phyloP scores from a whole-genome alignment of 2,329 filamentous ascomycete species.

The Aureobasidium pullulans region DNA sequence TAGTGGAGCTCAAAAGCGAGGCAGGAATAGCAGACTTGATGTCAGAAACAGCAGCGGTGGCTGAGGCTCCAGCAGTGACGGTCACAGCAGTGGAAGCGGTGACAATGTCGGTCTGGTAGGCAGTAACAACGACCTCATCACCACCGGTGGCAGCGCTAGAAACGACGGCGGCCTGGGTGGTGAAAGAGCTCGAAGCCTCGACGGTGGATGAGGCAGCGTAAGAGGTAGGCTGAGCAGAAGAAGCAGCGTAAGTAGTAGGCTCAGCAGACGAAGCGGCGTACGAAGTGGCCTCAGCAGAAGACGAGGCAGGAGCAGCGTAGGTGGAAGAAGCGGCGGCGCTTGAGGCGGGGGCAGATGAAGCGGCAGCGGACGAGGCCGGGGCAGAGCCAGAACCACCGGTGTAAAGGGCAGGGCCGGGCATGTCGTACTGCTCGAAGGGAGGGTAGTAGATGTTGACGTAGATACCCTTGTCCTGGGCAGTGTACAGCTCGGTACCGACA shows the following conservation, averaged over 20 bases:
- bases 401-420: constrained; percentile 42
- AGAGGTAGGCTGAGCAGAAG: constrained; percentile 14
- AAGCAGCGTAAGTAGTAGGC: constrained; percentile 19
- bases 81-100: constrained; percentile 12
- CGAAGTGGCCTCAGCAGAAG: not conserved
- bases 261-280: constrained; percentile 16
- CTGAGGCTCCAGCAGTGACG: constrained; percentile 20
- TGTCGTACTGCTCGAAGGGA: constrained; percentile 36
- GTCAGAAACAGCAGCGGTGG: constrained; percentile 6
- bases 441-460: constrained; percentile 51
- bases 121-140: not conserved
- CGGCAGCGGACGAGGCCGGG: not conserved
- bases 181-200: constrained; percentile 6
- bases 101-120: constrained; percentile 1
- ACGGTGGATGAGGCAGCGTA: constrained; percentile 22
- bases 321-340: constrained; percentile 21
- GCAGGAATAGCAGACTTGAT: not conserved
- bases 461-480: constrained; percentile 50
- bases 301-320: not conserved
- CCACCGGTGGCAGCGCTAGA: not conserved
- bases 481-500: constrained; percentile 50
- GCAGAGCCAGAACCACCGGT: constrained; percentile 14
- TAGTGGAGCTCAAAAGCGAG: constrained; percentile 14
- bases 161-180: constrained; percentile 8
- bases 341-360: not conserved